A percentile compares a stretch with the other conserved stretches of the same genome.
phyloP scores from a whole-genome alignment of 352 stramenopile genomes.

The Phytophthora macrochlamydospora region DNA sequence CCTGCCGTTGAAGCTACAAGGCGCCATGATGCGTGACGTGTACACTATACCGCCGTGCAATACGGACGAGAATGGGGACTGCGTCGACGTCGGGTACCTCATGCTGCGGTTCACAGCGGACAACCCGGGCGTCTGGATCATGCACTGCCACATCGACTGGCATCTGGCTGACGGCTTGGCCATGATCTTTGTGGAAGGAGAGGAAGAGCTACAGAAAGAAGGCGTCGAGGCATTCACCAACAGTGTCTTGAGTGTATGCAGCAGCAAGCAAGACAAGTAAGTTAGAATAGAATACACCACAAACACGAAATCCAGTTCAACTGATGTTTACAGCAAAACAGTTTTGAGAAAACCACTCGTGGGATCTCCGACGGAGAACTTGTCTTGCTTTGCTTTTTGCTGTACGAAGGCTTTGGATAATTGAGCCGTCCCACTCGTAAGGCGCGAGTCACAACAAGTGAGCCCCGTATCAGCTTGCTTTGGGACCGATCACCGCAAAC shows the following conservation, averaged over 20 bases:
- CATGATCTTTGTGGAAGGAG: conserved; percentile 17
- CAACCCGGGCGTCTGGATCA: conserved; percentile 31
- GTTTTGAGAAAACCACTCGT: no score
- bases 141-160: conserved; percentile 36
- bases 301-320: neutral
- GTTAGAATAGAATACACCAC: neutral
- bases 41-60: conserved; percentile 20
- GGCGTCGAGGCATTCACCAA: conserved; percentile 2
- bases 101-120: conserved; percentile 30
- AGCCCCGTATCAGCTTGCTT: neutral
- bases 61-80: conserved; percentile 5
- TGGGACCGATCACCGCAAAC: neutral
- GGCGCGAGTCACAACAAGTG: neutral
- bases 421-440: neutral
- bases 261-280: conserved; percentile 3
- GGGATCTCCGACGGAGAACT: no score
- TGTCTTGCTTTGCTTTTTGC: neutral
- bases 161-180: conserved; percentile 24
- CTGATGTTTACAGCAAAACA: neutral
- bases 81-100: conserved; percentile 20
- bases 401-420: neutral
- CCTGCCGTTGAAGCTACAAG: conserved; percentile 14
- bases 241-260: conserved; percentile 10
- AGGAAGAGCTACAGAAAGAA: conserved; percentile 1
- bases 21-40: conserved; percentile 15